phyloP scores from a whole-genome alignment of 164 flowering plant genomes.

The Tetracentron sinense region DNA sequence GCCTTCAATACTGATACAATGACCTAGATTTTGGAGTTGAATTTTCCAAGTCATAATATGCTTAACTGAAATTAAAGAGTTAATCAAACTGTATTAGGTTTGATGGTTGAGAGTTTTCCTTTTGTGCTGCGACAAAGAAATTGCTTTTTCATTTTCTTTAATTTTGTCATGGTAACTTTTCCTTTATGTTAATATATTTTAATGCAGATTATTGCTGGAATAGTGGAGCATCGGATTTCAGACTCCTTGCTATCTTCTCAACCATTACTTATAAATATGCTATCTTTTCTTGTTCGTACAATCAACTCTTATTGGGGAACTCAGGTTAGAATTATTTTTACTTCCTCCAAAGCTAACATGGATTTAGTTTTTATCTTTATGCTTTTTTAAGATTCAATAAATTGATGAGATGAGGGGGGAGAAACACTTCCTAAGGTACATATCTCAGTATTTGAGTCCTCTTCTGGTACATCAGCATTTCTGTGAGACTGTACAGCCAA shows the following conservation, averaged over 20 bases:
- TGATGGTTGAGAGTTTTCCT: too few relatives aligned
- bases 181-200: conserved; percentile 10
- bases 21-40: too few relatives aligned
- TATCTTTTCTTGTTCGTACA: conserved; percentile 73
- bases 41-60: too few relatives aligned
- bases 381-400: neutral
- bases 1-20: too few relatives aligned
- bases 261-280: conserved; percentile 58
- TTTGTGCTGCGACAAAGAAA: too few relatives aligned
- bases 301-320: conserved; percentile 91
- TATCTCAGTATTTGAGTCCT: too few relatives aligned
- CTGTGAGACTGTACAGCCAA: too few relatives aligned
- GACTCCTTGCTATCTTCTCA: conserved; percentile 63
- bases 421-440: too few relatives aligned
- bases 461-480: too few relatives aligned
- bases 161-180: neutral
- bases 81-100: too few relatives aligned
- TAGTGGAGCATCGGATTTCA: conserved; percentile 84
- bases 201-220: conserved; percentile 84
- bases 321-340: conserved; percentile 47
- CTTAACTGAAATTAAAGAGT: too few relatives aligned
- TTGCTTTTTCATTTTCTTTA: neutral
- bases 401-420: neutral
- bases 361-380: neutral
- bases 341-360: neutral